Conservation (phyloP, 768 basidiomycete species). For the Cytidiella melzeri region DNA sequence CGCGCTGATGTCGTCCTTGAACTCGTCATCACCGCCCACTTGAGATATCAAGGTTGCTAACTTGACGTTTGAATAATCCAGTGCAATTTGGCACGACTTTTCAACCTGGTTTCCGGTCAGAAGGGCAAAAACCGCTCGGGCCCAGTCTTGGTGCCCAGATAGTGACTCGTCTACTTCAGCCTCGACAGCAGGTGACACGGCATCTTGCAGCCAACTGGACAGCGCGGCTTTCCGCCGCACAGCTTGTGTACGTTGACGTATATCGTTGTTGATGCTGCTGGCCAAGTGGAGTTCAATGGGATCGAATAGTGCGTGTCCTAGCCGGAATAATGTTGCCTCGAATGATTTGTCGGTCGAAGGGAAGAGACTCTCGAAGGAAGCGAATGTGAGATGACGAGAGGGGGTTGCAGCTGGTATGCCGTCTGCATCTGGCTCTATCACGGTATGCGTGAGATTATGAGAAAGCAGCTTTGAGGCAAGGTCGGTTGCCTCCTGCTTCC, state of each 20-base stretch:
- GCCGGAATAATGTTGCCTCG: slow-evolving; percentile 80
- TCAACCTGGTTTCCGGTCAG: slow-evolving; percentile 88
- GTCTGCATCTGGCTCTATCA: slow-evolving; percentile 63
- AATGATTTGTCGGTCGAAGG: slow-evolving; percentile 62
- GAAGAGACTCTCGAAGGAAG: slow-evolving; percentile 70
- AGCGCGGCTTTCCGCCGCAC: slow-evolving; percentile 75
- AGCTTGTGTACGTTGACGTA: slow-evolving; percentile 51
- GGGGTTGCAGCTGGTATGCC: slow-evolving; percentile 67
- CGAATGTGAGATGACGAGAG: slow-evolving; percentile 60
- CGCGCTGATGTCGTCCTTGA: slow-evolving; percentile 61
- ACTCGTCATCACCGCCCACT: slow-evolving; percentile 70
- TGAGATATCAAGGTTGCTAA: slow-evolving; percentile 88
- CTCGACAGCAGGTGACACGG: slow-evolving; percentile 67
- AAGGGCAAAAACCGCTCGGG: slow-evolving; percentile 61
- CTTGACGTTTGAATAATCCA: slow-evolving; percentile 72
- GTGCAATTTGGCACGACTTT: slow-evolving; percentile 68
- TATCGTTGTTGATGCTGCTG: slow-evolving; percentile 48
- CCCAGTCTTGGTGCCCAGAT: slow-evolving; percentile 26
- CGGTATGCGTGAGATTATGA: slow-evolving; percentile 70
- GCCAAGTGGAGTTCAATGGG: slow-evolving; percentile 62
- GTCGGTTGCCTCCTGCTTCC: slow-evolving; percentile 28
- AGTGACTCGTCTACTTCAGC: slow-evolving; percentile 50
- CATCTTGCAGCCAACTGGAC: slow-evolving; percentile 78
- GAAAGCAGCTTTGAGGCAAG: slow-evolving; percentile 61
- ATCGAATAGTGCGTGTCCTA: slow-evolving; percentile 88